Conservation (phyloP, 2,329 filamentous ascomycete species). For the Fusarium sp. region DNA sequence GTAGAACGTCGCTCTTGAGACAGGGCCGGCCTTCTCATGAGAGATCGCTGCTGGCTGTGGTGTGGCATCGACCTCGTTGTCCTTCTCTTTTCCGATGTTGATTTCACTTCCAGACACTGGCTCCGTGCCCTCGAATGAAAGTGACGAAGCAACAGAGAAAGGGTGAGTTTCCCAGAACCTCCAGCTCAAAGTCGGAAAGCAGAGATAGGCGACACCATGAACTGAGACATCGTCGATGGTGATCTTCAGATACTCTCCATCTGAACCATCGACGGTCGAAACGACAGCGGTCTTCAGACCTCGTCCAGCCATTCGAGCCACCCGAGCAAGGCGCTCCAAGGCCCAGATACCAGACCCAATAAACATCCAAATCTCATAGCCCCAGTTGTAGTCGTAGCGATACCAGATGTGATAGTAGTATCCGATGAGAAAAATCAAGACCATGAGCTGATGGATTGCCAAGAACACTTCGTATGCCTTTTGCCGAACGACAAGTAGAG, state of each 20-base stretch:
- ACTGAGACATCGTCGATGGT: slow-evolving; percentile 42
- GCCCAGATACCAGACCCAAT: slow-evolving; percentile 49
- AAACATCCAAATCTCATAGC: slow-evolving; percentile 53
- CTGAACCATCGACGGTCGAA: slow-evolving; percentile 37
- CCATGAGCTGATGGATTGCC: slow-evolving; percentile 47
- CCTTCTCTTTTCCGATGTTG: not conserved
- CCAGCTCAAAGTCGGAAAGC: slow-evolving; percentile 51
- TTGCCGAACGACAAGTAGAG: slow-evolving; percentile 45
- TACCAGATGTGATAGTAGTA: slow-evolving; percentile 54
- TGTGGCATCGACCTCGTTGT: not conserved
- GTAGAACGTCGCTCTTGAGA: slow-evolving; percentile 35
- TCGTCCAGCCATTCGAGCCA: slow-evolving; percentile 39
- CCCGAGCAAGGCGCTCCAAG: slow-evolving; percentile 44
- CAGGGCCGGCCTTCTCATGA: not conserved
- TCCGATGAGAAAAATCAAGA: slow-evolving; percentile 48
- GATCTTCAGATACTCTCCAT: slow-evolving; percentile 49
- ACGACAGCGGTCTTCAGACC: slow-evolving; percentile 42
- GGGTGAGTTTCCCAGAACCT: slow-evolving; percentile 53
- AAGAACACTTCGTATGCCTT: slow-evolving; percentile 52
- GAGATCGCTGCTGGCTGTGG: not conserved
- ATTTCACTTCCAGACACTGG: not conserved
- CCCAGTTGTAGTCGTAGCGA: slow-evolving; percentile 50
- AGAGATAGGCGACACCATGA: slow-evolving; percentile 49
- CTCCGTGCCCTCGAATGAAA: not conserved
- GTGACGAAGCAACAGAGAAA: slow-evolving; percentile 46